These are phyloP conservation scores for Phragmites australis DNA, from an alignment of 176 grass and related monocot species.

Conservation along the genomic window DNA sequence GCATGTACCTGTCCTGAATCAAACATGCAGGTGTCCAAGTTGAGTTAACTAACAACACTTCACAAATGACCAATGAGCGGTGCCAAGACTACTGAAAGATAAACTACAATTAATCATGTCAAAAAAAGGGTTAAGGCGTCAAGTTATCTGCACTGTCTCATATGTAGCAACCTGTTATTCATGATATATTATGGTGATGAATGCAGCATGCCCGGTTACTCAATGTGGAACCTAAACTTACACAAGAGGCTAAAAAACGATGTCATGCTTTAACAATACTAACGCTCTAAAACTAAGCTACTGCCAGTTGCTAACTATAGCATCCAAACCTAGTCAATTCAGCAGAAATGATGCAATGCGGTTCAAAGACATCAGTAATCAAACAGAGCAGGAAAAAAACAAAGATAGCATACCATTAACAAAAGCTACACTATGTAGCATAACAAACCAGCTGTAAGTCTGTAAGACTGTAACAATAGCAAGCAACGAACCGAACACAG, in stretches of 20 bases:
- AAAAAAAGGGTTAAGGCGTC: neutral
- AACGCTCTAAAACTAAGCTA: neutral
- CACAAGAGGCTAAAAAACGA: conserved; percentile 17
- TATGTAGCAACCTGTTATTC: neutral
- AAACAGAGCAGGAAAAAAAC: conserved; percentile 15
- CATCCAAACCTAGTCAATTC: conserved; percentile 2
- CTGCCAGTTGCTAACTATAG: neutral
- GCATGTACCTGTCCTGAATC: neutral
- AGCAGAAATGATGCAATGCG: neutral
- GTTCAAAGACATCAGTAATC: neutral
- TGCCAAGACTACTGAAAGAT: conserved; percentile 11
- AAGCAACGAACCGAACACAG: conserved; percentile 4
- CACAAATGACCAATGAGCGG: neutral
- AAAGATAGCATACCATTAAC: neutral
- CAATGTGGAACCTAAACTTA: neutral
- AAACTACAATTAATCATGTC: neutral
- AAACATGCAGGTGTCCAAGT: conserved; percentile 3
- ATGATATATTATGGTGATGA: neutral
- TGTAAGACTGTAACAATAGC: neutral
- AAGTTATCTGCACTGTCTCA: neutral
- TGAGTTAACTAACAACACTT: neutral
- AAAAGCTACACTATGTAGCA: conserved; percentile 8
- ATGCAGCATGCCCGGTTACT: conserved; percentile 8
- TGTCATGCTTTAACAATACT: neutral
- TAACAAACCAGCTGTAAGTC: conserved; percentile 5